These are phyloP conservation scores for Penicillium paradoxum DNA, from an alignment of 495 filamentous ascomycete genomes.

Conservation along the genomic window DNA sequence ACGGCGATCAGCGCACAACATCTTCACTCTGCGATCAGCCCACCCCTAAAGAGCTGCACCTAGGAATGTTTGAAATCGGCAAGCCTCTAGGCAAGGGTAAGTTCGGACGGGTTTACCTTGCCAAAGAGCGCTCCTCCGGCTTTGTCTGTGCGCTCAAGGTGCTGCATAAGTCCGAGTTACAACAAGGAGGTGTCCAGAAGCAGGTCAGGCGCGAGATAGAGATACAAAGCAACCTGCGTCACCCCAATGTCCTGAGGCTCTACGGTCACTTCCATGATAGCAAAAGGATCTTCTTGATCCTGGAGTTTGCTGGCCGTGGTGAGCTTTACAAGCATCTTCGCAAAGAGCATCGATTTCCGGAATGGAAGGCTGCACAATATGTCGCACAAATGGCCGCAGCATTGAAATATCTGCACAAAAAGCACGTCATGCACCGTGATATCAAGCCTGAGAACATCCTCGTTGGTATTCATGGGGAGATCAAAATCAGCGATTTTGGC, in stretches of 20 bases:
- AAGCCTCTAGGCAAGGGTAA: conserved; percentile 95
- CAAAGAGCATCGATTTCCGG: conserved; percentile 80
- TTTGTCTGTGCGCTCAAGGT: conserved; percentile 98
- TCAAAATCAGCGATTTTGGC: conserved; percentile 97
- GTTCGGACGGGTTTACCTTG: conserved; percentile 94
- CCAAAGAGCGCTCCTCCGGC: conserved; percentile 78
- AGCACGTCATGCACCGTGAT: conserved; percentile 97
- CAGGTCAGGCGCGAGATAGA: conserved; percentile 96
- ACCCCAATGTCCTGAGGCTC: conserved; percentile 91
- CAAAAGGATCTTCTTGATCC: conserved; percentile 91
- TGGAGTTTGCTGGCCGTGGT: conserved; percentile 92
- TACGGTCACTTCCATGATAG: conserved; percentile 97
- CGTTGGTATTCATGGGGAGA: conserved; percentile 94
- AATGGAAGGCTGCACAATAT: conserved; percentile 95
- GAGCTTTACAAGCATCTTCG: conserved; percentile 97
- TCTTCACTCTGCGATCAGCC: conserved; percentile 56
- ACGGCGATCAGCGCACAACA: conserved; percentile 49
- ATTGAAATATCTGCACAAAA: conserved; percentile 86
- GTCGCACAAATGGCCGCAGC: conserved; percentile 98
- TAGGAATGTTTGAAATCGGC: conserved; percentile 99
- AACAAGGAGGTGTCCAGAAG: conserved; percentile 91
- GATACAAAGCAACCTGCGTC: conserved; percentile 92
- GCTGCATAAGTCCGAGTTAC: conserved; percentile 88
- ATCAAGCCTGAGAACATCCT: conserved; percentile 99
- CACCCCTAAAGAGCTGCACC: conserved; percentile 70